A percentile compares a stretch with the other conserved stretches of the same genome.
Conservation (phyloP, 2,329 filamentous ascomycete species). For the Dactylellina sp. region DNA sequence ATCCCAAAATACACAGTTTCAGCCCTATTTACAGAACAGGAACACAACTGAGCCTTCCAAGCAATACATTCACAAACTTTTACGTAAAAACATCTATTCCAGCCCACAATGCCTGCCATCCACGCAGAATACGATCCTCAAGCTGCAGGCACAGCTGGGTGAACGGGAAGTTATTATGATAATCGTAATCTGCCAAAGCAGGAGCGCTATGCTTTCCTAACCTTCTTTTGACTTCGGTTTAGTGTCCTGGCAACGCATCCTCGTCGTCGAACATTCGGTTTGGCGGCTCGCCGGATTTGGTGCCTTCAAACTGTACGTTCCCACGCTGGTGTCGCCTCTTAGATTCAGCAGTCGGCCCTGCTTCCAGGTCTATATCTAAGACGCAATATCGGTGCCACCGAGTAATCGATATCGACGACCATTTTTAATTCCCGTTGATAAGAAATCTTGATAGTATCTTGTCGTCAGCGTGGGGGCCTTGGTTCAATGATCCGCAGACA, state of each 20-base stretch:
- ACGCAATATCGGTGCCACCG: too few relatives aligned
- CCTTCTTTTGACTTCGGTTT: conserved; percentile 41
- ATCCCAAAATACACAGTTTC: too few relatives aligned
- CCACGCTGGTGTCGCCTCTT: too few relatives aligned
- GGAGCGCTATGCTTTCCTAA: conserved; percentile 3
- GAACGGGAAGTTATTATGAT: conserved; percentile 8
- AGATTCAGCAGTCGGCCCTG: too few relatives aligned
- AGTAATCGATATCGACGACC: background rate
- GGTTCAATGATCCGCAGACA: conserved; percentile 22
- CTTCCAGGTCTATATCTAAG: too few relatives aligned
- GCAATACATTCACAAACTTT: conserved; percentile 4
- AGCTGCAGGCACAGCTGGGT: conserved; percentile 1
- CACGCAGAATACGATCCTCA: background rate
- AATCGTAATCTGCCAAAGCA: background rate
- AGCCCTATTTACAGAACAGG: too few relatives aligned
- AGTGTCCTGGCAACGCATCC: conserved; percentile 25
- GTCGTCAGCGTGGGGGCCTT: conserved; percentile 40
- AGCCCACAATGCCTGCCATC: conserved; percentile 1
- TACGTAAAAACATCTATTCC: conserved; percentile 21
- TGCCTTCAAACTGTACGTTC: too few relatives aligned
- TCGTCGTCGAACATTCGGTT: background rate
- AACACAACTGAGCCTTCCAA: too few relatives aligned
- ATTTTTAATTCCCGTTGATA: conserved; percentile 17
- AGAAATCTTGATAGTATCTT: conserved; percentile 8
- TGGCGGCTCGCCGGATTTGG: background rate